Evolutionary conservation across 1,284 basidiomycete species (phyloP).

Genomic region (Pulveroboletus sp.): DNA sequence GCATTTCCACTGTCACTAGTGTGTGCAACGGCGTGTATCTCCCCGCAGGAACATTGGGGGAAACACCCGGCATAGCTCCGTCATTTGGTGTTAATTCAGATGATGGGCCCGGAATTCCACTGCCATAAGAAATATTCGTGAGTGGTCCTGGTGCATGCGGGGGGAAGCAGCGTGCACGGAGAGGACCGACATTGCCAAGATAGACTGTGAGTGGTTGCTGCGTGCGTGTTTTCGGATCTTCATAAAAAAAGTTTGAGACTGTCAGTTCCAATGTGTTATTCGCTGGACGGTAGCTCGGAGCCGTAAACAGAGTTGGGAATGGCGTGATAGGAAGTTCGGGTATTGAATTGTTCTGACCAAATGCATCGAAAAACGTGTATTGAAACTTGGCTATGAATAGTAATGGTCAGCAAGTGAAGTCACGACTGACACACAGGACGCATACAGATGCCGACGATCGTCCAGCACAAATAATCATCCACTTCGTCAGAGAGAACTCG

Average conservation of each 20-base stretch:
- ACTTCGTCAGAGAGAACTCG: slow-evolving; percentile 79
- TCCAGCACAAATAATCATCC: slow-evolving; percentile 95
- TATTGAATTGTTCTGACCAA: slow-evolving; percentile 73
- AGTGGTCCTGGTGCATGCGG: slow-evolving; percentile 64
- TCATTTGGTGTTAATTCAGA: slow-evolving; percentile 36
- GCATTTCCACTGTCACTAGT: slow-evolving; percentile 78
- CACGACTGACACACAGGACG: slow-evolving; percentile 24
- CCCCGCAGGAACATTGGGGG: slow-evolving; percentile 34
- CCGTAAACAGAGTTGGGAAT: slow-evolving; percentile 83
- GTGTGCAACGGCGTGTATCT: slow-evolving; percentile 66
- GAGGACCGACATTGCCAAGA: slow-evolving; percentile 85
- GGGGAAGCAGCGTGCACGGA: slow-evolving; percentile 71
- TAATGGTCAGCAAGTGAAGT: slow-evolving; percentile 23
- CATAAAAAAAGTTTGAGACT: slow-evolving; percentile 82
- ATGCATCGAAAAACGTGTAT: slow-evolving; percentile 92
- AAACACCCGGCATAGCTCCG: slow-evolving; percentile 31
- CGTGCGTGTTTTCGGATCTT: slow-evolving; percentile 62
- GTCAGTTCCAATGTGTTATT: slow-evolving; percentile 80
- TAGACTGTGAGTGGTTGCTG: slow-evolving; percentile 83
- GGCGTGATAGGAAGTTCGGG: slow-evolving; percentile 83
- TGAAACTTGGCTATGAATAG: slow-evolving; percentile 76
- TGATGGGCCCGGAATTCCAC: slow-evolving; percentile 37
- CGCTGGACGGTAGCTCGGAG: slow-evolving; percentile 72
- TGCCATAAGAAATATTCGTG: slow-evolving; percentile 59
- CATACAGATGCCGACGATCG: slow-evolving; percentile 93